These are phyloP conservation scores for Rosa multiflora DNA, from an alignment of 306 rosid genomes.

Conservation along the genomic window DNA sequence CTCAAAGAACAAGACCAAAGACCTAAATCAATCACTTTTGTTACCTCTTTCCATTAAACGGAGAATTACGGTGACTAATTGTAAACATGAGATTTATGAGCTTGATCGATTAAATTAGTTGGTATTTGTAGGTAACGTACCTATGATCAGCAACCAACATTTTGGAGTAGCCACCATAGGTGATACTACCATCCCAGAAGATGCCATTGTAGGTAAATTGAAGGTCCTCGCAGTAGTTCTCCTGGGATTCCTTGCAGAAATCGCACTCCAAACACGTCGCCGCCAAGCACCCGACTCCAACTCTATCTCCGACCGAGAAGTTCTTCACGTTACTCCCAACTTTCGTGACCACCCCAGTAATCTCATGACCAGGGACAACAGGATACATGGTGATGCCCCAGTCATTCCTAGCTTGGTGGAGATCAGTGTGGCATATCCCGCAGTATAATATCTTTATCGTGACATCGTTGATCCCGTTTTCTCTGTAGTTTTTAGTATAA, in stretches of 20 bases:
- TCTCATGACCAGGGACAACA: conserved; percentile 79
- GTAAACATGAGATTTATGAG: not conserved
- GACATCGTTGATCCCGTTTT: conserved; percentile 59
- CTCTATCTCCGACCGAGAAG: conserved; percentile 61
- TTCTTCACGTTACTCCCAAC: conserved; percentile 63
- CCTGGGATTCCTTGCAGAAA: conserved; percentile 43
- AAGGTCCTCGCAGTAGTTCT: conserved; percentile 56
- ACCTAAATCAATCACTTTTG: not conserved
- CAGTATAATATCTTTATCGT: conserved; percentile 58
- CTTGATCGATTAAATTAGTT: not conserved
- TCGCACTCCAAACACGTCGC: conserved; percentile 68
- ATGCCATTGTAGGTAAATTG: conserved; percentile 58
- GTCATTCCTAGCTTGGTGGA: conserved; percentile 55
- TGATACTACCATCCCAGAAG: conserved; percentile 85
- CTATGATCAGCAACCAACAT: conserved; percentile 65
- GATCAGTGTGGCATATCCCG: conserved; percentile 81
- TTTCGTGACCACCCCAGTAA: conserved; percentile 55
- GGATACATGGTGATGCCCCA: conserved; percentile 88
- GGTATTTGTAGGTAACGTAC: conserved; percentile 5
- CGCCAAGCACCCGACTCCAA: conserved; percentile 74
- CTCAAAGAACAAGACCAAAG: not conserved
- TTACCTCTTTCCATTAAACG: not conserved
- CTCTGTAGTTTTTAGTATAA: conserved; percentile 34
- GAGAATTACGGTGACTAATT: not conserved
- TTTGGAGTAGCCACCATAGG: conserved; percentile 75